Conservation (phyloP, 305 asterid species). For the Plantago coronopus region DNA sequence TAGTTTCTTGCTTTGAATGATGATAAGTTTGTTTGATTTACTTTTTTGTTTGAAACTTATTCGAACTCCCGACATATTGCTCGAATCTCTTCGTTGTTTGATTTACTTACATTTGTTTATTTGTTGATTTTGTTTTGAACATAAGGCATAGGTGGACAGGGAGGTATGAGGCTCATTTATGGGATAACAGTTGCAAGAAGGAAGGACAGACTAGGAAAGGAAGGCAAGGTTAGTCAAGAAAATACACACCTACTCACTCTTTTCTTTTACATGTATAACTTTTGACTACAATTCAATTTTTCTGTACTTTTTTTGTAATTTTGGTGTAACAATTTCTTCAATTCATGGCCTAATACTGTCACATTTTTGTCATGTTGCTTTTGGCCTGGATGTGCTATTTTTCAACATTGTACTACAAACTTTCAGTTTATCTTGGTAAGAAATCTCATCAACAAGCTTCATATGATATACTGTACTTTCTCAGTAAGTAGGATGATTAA, state of each 20-base stretch:
- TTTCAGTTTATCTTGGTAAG: slow-evolving; percentile 71
- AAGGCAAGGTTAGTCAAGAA: slow-evolving; percentile 58
- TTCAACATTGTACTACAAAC: slow-evolving; percentile 19
- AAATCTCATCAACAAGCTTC: neutral
- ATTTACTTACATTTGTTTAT: too few species aligned
- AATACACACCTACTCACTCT: neutral
- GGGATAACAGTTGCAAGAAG: slow-evolving; percentile 86
- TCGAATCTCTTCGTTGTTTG: too few species aligned
- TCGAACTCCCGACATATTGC: too few species aligned
- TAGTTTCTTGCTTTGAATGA: neutral
- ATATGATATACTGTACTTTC: neutral
- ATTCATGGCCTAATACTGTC: slow-evolving; percentile 7
- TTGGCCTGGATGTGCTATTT: slow-evolving; percentile 33
- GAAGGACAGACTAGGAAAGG: slow-evolving; percentile 87
- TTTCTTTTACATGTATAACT: slow-evolving; percentile 11
- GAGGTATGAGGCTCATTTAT: slow-evolving; percentile 76
- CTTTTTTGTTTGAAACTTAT: neutral
- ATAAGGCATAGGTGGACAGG: slow-evolving; percentile 78
- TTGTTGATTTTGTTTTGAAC: slow-evolving; percentile 12
- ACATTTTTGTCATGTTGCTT: slow-evolving; percentile 25
- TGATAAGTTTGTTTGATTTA: neutral
- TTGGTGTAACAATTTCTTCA: too few species aligned
- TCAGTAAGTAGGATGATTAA: neutral
- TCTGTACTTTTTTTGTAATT: slow-evolving; percentile 15
- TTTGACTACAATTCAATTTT: neutral